A percentile compares a stretch with the other conserved stretches of the same genome.
Evolutionary conservation across 306 rosid species (phyloP).

Genomic region (Acacia crassicarpa): DNA sequence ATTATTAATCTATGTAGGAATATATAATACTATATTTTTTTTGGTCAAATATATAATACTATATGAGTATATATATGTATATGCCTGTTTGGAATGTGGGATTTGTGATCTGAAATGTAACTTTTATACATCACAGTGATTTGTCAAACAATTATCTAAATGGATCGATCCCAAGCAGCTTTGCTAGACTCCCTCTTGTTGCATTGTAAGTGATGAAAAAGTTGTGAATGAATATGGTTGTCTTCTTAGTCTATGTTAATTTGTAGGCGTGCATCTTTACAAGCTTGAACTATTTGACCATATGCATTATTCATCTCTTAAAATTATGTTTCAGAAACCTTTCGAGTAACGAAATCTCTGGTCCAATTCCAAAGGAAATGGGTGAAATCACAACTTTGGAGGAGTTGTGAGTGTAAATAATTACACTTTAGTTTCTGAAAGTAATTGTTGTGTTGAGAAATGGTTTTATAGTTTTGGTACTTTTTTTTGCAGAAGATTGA

Average conservation of each 20-base stretch:
- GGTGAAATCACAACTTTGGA: conserved; percentile 43
- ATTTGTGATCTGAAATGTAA: too few species aligned
- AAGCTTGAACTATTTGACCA: background rate
- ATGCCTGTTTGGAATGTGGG: background rate
- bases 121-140: background rate
- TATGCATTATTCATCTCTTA: background rate
- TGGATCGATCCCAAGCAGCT: background rate
- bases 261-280: too few species aligned
- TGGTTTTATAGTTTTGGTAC: too few species aligned
- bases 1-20: too few species aligned
- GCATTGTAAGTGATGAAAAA: background rate
- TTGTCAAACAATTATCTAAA: background rate
- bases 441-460: too few species aligned
- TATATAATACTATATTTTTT: too few species aligned
- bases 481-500: too few species aligned
- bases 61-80: too few species aligned
- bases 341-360: conserved; percentile 43
- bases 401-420: conserved; percentile 40
- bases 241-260: too few species aligned
- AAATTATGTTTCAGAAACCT: conserved; percentile 33
- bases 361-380: conserved; percentile 48
- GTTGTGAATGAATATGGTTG: background rate
- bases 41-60: too few species aligned
- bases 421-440: too few species aligned
- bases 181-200: background rate